These are phyloP conservation scores for Pancytospora philotis DNA, from an alignment of 371 early-diverging fungal genomes.

Conservation along the genomic window DNA sequence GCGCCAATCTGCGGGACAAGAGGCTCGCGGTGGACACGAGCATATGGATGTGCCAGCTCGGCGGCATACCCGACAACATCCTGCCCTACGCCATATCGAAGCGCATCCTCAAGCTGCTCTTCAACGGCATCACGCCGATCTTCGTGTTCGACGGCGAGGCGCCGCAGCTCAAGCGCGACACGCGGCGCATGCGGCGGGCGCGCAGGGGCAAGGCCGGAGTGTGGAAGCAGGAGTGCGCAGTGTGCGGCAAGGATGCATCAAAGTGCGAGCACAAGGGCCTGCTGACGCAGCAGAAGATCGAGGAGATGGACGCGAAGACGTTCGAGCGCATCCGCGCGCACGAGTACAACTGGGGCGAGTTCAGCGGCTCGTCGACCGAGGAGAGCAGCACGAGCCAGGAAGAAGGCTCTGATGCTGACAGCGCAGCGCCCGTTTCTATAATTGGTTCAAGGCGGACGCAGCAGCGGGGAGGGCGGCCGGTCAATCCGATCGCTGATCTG, in stretches of 20 bases:
- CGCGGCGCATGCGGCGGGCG: constrained; percentile 19
- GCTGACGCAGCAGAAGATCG: not conserved
- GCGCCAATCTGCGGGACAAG: constrained; percentile 19
- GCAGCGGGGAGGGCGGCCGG: too few species aligned
- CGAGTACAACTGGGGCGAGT: constrained; percentile 28
- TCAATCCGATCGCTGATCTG: not conserved
- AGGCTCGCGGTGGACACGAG: constrained; percentile 49
- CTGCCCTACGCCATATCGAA: constrained; percentile 27
- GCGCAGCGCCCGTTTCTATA: not conserved
- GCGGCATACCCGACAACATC: constrained; percentile 8
- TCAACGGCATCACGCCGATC: constrained; percentile 74
- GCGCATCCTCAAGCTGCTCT: constrained; percentile 78
- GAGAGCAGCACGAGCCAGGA: not conserved
- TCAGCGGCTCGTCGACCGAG: not conserved
- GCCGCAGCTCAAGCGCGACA: constrained; percentile 56
- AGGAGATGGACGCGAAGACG: not conserved
- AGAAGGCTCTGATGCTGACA: constrained; percentile 3
- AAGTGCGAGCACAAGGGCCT: constrained; percentile 14
- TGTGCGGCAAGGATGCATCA: constrained; percentile 7
- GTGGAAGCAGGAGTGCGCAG: constrained; percentile 12
- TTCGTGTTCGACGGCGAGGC: constrained; percentile 86
- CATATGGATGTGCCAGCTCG: constrained; percentile 37
- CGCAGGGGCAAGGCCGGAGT: not conserved
- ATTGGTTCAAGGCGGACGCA: too few species aligned
- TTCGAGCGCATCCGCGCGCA: not conserved